Evolutionary conservation across 2,329 filamentous ascomycete species (phyloP).

Genomic region (Monosporascus sp.): DNA sequence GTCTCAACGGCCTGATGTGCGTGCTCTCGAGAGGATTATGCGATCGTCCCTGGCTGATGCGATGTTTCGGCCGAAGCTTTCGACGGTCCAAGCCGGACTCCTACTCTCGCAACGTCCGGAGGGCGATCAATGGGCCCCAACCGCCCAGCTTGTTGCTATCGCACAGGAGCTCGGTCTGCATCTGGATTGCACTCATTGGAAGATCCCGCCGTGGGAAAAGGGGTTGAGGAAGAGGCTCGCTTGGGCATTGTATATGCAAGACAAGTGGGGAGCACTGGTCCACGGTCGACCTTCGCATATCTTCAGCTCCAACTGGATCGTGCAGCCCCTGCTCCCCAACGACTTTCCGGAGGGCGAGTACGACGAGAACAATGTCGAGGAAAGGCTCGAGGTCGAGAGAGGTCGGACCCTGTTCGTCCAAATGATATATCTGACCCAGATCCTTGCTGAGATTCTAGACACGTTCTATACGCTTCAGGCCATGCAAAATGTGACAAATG

Average conservation of each 20-base stretch:
- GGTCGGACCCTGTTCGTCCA: conserved; percentile 68
- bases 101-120: conserved; percentile 70
- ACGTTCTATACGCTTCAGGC: conserved; percentile 77
- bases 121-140: conserved; percentile 77
- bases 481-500: conserved; percentile 61
- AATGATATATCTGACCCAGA: conserved; percentile 69
- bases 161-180: conserved; percentile 85
- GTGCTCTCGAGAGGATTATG: conserved; percentile 67
- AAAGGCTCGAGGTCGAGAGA: conserved; percentile 59
- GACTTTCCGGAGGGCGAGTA: conserved; percentile 64
- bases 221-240: conserved; percentile 78
- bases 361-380: conserved; percentile 56
- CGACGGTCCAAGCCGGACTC: conserved; percentile 72
- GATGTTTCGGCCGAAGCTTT: conserved; percentile 76
- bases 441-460: conserved; percentile 75
- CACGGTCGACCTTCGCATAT: conserved; percentile 68
- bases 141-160: conserved; percentile 80
- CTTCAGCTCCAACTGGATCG: conserved; percentile 58
- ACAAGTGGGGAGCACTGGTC: conserved; percentile 75
- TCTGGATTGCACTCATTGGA: conserved; percentile 81
- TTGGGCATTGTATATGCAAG: conserved; percentile 92
- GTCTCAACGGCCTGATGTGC: conserved; percentile 65
- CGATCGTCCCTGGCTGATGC: conserved; percentile 68
- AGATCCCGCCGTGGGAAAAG: conserved; percentile 82
- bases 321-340: conserved; percentile 47